Evolutionary conservation across 768 basidiomycete genomes (phyloP), one percentile per base, ranked within the genome.

Genomic region (Mycena amicta): DNA sequence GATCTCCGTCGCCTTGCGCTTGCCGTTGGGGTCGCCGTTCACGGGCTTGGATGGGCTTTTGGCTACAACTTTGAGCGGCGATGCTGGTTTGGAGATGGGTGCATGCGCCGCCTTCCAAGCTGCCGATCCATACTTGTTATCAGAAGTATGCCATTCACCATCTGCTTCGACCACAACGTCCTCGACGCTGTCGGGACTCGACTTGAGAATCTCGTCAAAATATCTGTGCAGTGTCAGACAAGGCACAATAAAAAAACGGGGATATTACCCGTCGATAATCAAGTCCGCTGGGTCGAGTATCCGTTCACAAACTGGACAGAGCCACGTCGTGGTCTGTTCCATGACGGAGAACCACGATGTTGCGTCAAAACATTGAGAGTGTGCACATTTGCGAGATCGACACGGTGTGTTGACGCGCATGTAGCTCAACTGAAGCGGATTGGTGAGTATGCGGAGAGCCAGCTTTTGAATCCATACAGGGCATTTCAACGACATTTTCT

Each of bases 331-430:
- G 8, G 95, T 98, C 74, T 93, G 89, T 68, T 96, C 92, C 86
- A 97, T 98, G 70, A 96, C 86, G 4, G 89, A 88, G 68, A 90
- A 93, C 95, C 95, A 99, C 39, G 91, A 93, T 18, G 80, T 81
- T 0, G 95, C 95, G 72, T 99, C 97, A 73, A 98, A 99, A 71
- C 97, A 99, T 65, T 95, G 92, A 5, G 91, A 76, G 72, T 98
- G 97, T 33, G 90, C 86, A 68, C 97, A 98, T 58, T 80, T 78
- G n/a, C 77, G 80, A 0, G 97, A 95, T 28, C 96, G 90, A 70
- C 91, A 88, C 6, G 97, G 96, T 0, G 83, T 89, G 30, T 74
- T 78, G 55, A 99, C 86, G 5, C 95, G 90, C 71, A 88, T 84
- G 71, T 90, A 97, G 45, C 92, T 93, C 60, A 99, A 77, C 95